Conservation (phyloP, 257 asterid species). For the Verbascum thapsus region DNA sequence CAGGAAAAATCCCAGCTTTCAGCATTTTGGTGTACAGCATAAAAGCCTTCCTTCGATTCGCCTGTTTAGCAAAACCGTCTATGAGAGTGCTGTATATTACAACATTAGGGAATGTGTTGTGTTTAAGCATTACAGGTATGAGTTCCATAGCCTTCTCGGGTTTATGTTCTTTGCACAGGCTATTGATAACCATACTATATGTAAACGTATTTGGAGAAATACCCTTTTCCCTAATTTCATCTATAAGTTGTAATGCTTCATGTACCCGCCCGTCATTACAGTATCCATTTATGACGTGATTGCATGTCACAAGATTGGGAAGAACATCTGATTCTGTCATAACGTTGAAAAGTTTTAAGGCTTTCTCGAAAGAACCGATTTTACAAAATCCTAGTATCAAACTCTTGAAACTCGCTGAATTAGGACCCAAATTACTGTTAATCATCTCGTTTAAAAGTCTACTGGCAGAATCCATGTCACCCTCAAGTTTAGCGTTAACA, state of each 20-base stretch:
- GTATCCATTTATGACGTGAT: slow-evolving; percentile 39
- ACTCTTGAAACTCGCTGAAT: slow-evolving; percentile 38
- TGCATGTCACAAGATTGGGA: slow-evolving; percentile 38
- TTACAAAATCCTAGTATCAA: slow-evolving; percentile 47
- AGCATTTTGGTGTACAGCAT: slow-evolving; percentile 47
- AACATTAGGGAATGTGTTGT: slow-evolving; percentile 45
- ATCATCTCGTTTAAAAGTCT: slow-evolving; percentile 59
- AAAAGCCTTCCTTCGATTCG: slow-evolving; percentile 41
- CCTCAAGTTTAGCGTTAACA: too few relatives aligned
- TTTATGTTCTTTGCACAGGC: slow-evolving; percentile 49
- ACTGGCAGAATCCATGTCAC: slow-evolving; percentile 50
- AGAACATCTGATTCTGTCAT: slow-evolving; percentile 38
- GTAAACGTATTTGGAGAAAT: slow-evolving; percentile 38
- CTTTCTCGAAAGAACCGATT: slow-evolving; percentile 43
- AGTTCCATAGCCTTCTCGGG: slow-evolving; percentile 55
- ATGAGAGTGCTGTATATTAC: slow-evolving; percentile 52
- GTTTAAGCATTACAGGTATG: slow-evolving; percentile 57
- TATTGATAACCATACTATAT: slow-evolving; percentile 38
- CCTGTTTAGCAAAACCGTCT: slow-evolving; percentile 56
- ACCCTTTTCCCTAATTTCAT: slow-evolving; percentile 40
- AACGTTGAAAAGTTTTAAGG: slow-evolving; percentile 31
- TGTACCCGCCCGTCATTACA: slow-evolving; percentile 46
- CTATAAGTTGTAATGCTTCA: slow-evolving; percentile 42
- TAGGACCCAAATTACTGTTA: slow-evolving; percentile 41
- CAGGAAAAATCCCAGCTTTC: slow-evolving; percentile 50